A percentile compares a stretch with the other conserved stretches of the same genome.
Evolutionary conservation across 257 asterid species (phyloP).

Genomic region (Solanum chiquidenum): DNA sequence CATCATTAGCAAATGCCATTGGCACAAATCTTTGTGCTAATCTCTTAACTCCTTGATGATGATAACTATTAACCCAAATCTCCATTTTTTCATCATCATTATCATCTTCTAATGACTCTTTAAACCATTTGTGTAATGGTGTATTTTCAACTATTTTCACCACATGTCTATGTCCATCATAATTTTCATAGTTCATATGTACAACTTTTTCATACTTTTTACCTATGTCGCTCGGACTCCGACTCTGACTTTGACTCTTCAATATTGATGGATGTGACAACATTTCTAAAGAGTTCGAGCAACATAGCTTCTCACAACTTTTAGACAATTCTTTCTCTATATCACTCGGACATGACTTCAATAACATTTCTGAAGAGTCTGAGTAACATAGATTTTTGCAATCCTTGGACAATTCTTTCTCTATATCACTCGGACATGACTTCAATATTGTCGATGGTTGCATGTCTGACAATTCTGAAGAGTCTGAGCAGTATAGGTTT

Average conservation of each 20-base stretch:
- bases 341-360: neutral
- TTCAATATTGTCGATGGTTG: neutral
- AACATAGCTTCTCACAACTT: neutral
- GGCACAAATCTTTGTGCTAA: slow-evolving; percentile 79
- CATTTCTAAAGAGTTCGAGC: rapidly evolving
- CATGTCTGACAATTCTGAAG: neutral
- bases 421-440: neutral
- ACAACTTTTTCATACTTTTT: slow-evolving; percentile 8
- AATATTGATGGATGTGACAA: neutral
- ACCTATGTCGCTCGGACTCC: neutral
- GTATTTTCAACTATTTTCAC: slow-evolving; percentile 44
- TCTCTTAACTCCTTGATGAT: slow-evolving; percentile 83
- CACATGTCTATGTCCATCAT: slow-evolving; percentile 65
- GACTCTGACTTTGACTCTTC: neutral
- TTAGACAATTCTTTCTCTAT: neutral
- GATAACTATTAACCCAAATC: slow-evolving; percentile 69
- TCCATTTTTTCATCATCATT: slow-evolving; percentile 32
- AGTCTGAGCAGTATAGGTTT: neutral
- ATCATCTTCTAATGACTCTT: slow-evolving; percentile 34
- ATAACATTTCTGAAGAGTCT: neutral
- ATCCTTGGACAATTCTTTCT: neutral
- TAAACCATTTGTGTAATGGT: slow-evolving; percentile 68
- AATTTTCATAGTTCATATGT: slow-evolving; percentile 69
- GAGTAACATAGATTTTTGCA: too few relatives aligned
- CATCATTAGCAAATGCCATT: slow-evolving; percentile 86